Base-by-base conservation (phyloP, 2,329 filamentous ascomycete species). In the Amauroascus niger region DNA sequence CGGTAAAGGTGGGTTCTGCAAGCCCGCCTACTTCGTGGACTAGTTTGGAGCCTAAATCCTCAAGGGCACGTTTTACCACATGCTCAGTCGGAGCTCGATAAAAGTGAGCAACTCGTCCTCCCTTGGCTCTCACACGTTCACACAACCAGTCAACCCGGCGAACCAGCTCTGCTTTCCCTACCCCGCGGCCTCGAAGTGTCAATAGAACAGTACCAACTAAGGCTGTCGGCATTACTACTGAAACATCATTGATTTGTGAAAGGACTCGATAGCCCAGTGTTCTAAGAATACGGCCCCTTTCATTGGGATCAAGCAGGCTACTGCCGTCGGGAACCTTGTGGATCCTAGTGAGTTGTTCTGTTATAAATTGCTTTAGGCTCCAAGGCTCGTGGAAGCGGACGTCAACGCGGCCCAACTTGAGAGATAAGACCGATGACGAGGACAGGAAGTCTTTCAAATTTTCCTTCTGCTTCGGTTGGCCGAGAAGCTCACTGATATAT, bases 171-270 rank as follows among this genome's bases (percentile, higher is more conserved):
- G 81, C 74, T 64, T 89, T 89, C 22, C 93, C 91, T 0, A 97
- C 90, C 18, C 93, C 93, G 47, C 93, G 84, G 0, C 93, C 93
- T 64, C 93, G 81, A 3, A 98, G 78, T 0, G 93, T 98, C 13
- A 98, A 76, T 0, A 98, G 76, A 0, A 97, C 87, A 0, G 93
- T 98, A 5, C 93, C 93, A 24, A 98, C 94, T 41, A 98, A 77
- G 0, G 93, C 91, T 0, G 93, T 97, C 0, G 93, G 93, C 93
- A 98, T 98, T 46, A 98, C 88, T 0, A 98, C 93, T 0, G 90
- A 95, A 1, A 95, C 91, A 32, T 85, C 82, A 65, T 98, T 98
- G 71, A 98, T 98, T 63, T 98, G 88, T 0, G 87, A 85, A 1
- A 98, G 76, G 0, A 97, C 89, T 62, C 87, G 87, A 72, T 96